Conservation (phyloP, 2,329 filamentous ascomycete species). For the Clonostachys rosea region DNA sequence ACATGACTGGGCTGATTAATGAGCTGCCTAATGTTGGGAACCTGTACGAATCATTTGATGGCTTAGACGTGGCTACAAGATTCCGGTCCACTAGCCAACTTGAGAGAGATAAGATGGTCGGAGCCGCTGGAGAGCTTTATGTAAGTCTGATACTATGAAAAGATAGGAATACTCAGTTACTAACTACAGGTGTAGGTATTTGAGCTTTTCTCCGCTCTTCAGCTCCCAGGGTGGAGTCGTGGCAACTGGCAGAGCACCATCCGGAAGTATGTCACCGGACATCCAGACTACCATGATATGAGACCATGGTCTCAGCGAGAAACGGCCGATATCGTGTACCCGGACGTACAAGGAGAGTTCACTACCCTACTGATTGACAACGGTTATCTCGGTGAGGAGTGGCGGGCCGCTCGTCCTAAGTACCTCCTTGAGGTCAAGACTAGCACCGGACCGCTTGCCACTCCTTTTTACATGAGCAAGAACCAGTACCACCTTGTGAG, state of each 20-base stretch:
- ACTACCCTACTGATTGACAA: slow-evolving; percentile 24
- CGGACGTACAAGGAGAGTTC: slow-evolving; percentile 23
- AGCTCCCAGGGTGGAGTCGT: slow-evolving; percentile 19
- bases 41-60: slow-evolving; percentile 2
- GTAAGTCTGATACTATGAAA: slow-evolving; percentile 5
- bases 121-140: slow-evolving; percentile 14
- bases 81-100: slow-evolving; percentile 9
- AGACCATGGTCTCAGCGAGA: slow-evolving; percentile 30
- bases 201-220: slow-evolving; percentile 7
- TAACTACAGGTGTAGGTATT: background rate
- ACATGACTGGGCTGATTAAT: background rate
- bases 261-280: slow-evolving; percentile 27
- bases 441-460: slow-evolving; percentile 27
- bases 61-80: slow-evolving; percentile 4
- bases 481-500: slow-evolving; percentile 34
- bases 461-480: slow-evolving; percentile 41
- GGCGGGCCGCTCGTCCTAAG: slow-evolving; percentile 13
- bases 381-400: slow-evolving; percentile 22
- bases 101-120: slow-evolving; percentile 13
- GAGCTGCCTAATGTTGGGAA: background rate
- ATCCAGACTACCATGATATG: slow-evolving; percentile 33
- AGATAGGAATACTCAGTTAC: background rate
- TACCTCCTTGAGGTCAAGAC: slow-evolving; percentile 50
- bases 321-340: slow-evolving; percentile 41
- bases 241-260: slow-evolving; percentile 45